Evolutionary conservation across 2,329 filamentous ascomycete species (phyloP), one percentile per base, ranked within the genome.

Genomic region (Pezicula carpinea): DNA sequence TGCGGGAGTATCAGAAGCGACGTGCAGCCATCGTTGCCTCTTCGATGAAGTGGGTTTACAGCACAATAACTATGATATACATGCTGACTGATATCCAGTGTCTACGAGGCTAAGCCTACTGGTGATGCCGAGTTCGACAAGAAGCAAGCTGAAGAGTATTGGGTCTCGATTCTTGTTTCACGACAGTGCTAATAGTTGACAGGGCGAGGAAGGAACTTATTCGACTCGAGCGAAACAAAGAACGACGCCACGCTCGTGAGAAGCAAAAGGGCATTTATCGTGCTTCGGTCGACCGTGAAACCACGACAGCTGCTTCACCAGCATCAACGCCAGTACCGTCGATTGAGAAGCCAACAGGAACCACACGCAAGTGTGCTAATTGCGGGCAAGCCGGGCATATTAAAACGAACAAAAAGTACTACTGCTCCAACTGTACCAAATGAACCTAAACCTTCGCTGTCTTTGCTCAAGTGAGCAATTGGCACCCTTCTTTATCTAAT

Each of bases 321-420:
- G 67, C 66, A 26, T 66, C 71, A 17, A 67, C 72, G 2, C 70
- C 68, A 13, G 67, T 68, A 6, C 72, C 72, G 26, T 68, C 69
- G 4, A 69, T 80, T 61, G 71, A 75, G 59, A 71, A 73, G 51
- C 63, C 65, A 50, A 77, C 72, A 40, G 82, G 84, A 51, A 95
- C 89, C 47, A 85, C 85, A 29, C 80, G 95, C 60, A 97, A 97
- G 72, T 99, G 93, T 70, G 93, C 93, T 56, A 97, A 96, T 68
- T 99, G 93, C 70, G 93, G 93, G 43, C 87, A 93, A 66, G 87
- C 95, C 46, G 93, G 93, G 26, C 93, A 99, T 64, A 99, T 99
- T 75, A 96, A 96, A 70, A 97, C 92, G 40, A 97, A 97, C 75
- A 95, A 96, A 73, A 97, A 96, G 89, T 93, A 80, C 53, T 60